Conservation (phyloP, 2,329 filamentous ascomycete genomes). For the Phialocephala subalpina region DNA sequence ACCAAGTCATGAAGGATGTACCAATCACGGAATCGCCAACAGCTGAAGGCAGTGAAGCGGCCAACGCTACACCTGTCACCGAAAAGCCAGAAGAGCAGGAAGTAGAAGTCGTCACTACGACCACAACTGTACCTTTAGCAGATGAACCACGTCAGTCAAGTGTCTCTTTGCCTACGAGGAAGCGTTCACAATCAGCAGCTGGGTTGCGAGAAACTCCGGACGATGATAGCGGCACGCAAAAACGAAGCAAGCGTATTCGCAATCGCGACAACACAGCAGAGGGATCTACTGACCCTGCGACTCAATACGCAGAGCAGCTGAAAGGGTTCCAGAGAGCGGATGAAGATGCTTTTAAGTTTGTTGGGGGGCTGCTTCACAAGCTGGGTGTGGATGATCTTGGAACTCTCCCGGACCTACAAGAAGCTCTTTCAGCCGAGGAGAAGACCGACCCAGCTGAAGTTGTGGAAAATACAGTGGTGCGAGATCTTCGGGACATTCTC, state of each 20-base stretch:
- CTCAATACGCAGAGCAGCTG: constrained; percentile 61
- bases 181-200: constrained; percentile 69
- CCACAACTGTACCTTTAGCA: constrained; percentile 33
- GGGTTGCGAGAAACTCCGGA: constrained; percentile 63
- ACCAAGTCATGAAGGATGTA: constrained; percentile 40
- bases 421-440: constrained; percentile 32
- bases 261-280: constrained; percentile 62
- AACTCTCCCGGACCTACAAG: constrained; percentile 38
- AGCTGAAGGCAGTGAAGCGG: constrained; percentile 30
- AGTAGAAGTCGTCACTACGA: constrained; percentile 32
- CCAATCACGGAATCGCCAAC: constrained; percentile 35
- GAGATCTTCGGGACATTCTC: constrained; percentile 48
- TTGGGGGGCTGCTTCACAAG: constrained; percentile 38
- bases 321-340: constrained; percentile 46
- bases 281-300: constrained; percentile 60
- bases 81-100: constrained; percentile 31
- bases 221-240: constrained; percentile 65
- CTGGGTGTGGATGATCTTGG: constrained; percentile 43
- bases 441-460: constrained; percentile 31
- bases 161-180: constrained; percentile 52
- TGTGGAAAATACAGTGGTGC: constrained; percentile 40
- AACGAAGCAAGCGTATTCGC: constrained; percentile 71
- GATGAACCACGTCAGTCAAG: constrained; percentile 31
- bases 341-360: constrained; percentile 42
- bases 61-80: constrained; percentile 26